Base-by-base conservation (phyloP, 2,329 filamentous ascomycete species). In the Fusarium xylarioides region DNA sequence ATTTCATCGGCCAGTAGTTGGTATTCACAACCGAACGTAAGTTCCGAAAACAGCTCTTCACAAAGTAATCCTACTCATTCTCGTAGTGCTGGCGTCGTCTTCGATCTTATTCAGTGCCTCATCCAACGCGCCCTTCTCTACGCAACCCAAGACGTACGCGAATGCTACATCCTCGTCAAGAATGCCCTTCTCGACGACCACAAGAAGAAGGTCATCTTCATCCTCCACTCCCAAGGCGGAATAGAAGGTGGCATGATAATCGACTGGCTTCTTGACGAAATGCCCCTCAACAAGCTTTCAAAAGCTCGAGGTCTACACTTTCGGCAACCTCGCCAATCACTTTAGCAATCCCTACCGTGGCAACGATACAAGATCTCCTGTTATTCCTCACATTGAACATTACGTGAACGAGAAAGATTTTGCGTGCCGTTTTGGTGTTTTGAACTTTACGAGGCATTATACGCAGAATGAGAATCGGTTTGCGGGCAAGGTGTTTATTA, bases 241-340 rank as follows among this genome's bases (percentile, higher is more conserved):
- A 73, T 72, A 2, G 70, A 73, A 42, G 70, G 68, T 6, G 70
- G 70, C 7, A 71, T 73, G 64, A 72, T 72, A 9, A 40, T 73
- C 11, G 68, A 73, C 40, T 73, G 70, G 70, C 70, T 73, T 11
- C 68, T 73, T 3, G 68, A 71, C 28, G 68, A 72, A 21, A 57
- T 73, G 59, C 65, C 68, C 3, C 23, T 61, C 18, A 56, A 63
- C 2, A 60, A 26, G 21, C 65, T 73, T 73, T 15, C 64, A 69
- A 14, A 72, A 73, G 16, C 70, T 73, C 11, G 70, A 73, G 11
- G 46, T 73, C 19, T 73, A 72, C 37, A 72, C 70, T 37, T 73
- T 73, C 26, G 60, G 70, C 42, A 66, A 64, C n/a, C 30, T 72
- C 12, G 70, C 68, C 21, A 73, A 73, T 30, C 68, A 73, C 26